Conservation (phyloP, 345 rosid genomes). For the Sisymbrium irio region DNA sequence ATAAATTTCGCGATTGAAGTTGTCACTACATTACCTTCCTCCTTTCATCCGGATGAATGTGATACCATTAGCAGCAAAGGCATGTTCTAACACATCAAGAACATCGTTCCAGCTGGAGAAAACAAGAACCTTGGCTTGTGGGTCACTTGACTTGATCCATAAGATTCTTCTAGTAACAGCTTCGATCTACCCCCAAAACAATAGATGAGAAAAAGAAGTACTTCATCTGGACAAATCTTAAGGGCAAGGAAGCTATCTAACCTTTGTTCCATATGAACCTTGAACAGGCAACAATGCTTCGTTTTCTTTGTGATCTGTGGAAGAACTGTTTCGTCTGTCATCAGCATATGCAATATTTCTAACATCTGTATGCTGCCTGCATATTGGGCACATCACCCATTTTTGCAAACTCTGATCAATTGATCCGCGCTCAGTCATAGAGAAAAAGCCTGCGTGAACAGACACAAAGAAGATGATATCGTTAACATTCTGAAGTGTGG, state of each 20-base stretch:
- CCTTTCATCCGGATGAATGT: conserved; percentile 87
- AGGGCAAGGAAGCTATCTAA: conserved; percentile 31
- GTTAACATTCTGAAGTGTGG: conserved; percentile 8
- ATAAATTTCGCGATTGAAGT: background rate
- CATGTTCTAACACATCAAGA: conserved; percentile 91
- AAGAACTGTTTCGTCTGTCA: conserved; percentile 51
- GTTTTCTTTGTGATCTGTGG: conserved; percentile 35
- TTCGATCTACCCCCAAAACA: conserved; percentile 64
- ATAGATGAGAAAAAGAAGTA: conserved; percentile 8
- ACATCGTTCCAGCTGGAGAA: conserved; percentile 99
- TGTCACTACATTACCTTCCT: conserved; percentile 61
- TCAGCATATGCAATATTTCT: conserved; percentile 78
- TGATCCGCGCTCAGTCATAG: conserved; percentile 64
- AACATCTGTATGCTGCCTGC: conserved; percentile 87
- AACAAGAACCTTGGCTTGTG: conserved; percentile 80
- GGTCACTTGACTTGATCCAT: conserved; percentile 77
- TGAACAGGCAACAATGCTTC: conserved; percentile 66
- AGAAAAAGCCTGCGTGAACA: conserved; percentile 60
- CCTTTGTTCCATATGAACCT: conserved; percentile 99
- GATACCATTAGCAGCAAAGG: conserved; percentile 64
- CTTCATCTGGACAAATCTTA: background rate
- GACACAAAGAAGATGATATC: conserved; percentile 16
- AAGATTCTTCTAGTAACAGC: conserved; percentile 84
- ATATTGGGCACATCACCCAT: conserved; percentile 95
- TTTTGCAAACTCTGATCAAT: conserved; percentile 45